Evolutionary conservation across 2,329 filamentous ascomycete species (phyloP), one percentile per base, ranked within the genome.

Genomic region (Diaporthe australafricana): DNA sequence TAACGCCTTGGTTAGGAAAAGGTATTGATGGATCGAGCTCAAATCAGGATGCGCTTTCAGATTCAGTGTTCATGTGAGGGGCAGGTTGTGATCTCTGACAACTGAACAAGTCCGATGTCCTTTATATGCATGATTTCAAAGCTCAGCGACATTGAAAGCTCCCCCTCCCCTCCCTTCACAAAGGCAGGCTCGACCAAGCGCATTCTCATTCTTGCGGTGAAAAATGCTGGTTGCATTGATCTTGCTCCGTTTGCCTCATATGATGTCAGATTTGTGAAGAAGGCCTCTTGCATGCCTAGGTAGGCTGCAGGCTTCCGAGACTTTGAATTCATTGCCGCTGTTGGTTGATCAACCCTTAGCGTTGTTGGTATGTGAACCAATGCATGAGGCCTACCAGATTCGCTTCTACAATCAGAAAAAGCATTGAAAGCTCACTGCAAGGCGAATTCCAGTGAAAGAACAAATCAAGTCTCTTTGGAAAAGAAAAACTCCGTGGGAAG

Each of bases 311-410:
- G 14, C 5, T 25, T 25, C 20, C 42, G 42, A 48, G 3, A 38
- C n/a, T 38, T 32, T 14, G 9, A 16, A n/a, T 55, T 2, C 25
- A 27, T 6, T 17, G 5, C 20, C 12, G 27, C 65, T 35, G 40
- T 68, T 69, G 66, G 52, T 32, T 40, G n/a, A 47, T 27, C 16
- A 42, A 22, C n/a, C n/a, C n/a, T n/a, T n/a, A n/a, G 11, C 8
- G 1, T 35, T 6, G n/a, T 1, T 27, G 2, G 3, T 8, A 5
- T 9, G 5, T 56, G 17, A 17, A 14, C 17, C 30, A 25, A 68
- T 20, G 53, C 53, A 50, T n/a, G 66, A 69, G 66, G 53, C 53
- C 66, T 38, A 27, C 66, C 52, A 60, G 14, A 7, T 35, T 42
- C 6, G 7, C 17, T 63, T 14, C 17, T 4, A 42, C 20, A 48